These are phyloP conservation scores for Phaseolus coccineus DNA, from an alignment of 331 rosid genomes.

Conservation along the genomic window DNA sequence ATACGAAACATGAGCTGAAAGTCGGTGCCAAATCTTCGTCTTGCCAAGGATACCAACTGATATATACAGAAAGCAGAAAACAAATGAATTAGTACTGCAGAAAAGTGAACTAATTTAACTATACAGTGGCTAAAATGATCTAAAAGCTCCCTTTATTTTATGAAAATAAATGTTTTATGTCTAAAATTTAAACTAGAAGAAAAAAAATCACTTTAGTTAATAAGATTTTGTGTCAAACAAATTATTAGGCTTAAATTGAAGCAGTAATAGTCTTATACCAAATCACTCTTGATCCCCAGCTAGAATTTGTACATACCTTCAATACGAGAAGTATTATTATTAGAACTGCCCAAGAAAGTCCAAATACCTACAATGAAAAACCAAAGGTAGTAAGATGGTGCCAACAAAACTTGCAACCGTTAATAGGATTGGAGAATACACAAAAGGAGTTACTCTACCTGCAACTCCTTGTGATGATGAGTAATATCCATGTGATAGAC, in stretches of 20 bases:
- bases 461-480: conserved; percentile 68
- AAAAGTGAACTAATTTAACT: conserved; percentile 6
- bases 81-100: conserved; percentile 10
- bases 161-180: background rate
- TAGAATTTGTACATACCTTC: conserved; percentile 63
- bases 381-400: conserved; percentile 36
- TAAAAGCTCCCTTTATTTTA: conserved; percentile 10
- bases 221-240: conserved; percentile 6
- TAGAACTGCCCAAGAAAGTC: conserved; percentile 91
- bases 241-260: conserved; percentile 23
- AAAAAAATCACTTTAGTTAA: background rate
- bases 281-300: background rate
- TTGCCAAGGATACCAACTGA: conserved; percentile 95
- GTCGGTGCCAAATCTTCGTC: conserved; percentile 87
- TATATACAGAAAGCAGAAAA: conserved; percentile 30
- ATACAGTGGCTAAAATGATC: background rate
- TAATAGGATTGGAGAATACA: conserved; percentile 27
- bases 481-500: conserved; percentile 92
- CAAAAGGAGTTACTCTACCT: conserved; percentile 60
- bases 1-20: conserved; percentile 95
- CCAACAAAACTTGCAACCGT: conserved; percentile 17
- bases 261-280: background rate
- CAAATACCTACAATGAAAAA: conserved; percentile 70
- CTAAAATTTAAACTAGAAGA: conserved; percentile 9
- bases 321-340: conserved; percentile 69